Percentiles rank a stretch among this genome's conserved stretches.
These are phyloP conservation scores for Cyberlindnera maritima DNA, from an alignment of 805 yeast species.

Conservation along the genomic window DNA sequence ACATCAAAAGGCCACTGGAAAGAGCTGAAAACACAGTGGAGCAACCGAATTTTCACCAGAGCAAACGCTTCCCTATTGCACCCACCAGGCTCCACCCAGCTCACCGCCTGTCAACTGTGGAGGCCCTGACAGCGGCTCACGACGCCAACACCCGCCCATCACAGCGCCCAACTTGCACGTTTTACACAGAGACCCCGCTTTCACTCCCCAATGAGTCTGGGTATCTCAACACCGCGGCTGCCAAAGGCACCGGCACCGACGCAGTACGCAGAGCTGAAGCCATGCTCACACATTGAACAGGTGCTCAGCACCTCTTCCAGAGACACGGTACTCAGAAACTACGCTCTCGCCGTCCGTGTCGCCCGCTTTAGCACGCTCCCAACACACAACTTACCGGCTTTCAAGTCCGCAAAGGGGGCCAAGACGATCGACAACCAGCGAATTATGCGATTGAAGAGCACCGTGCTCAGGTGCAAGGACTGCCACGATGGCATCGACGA, in stretches of 20 bases:
- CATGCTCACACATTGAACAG: slow-evolving; percentile 28
- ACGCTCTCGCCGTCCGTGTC: slow-evolving; percentile 26
- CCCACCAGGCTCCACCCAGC: background rate
- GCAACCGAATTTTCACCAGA: too few species aligned
- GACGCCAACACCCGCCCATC: too few species aligned
- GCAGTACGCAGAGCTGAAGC: slow-evolving; percentile 4
- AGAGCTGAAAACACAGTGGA: too few species aligned
- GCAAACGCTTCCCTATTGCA: too few species aligned
- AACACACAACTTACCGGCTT: slow-evolving; percentile 7
- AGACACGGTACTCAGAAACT: slow-evolving; percentile 28
- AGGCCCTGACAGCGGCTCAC: background rate
- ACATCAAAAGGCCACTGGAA: too few species aligned
- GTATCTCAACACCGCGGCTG: too few species aligned
- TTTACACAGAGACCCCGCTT: too few species aligned
- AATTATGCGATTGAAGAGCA: slow-evolving; percentile 40
- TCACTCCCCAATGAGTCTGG: too few species aligned
- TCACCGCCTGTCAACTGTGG: background rate
- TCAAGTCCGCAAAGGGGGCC: slow-evolving; percentile 11
- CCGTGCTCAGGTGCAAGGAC: slow-evolving; percentile 48
- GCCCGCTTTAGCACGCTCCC: slow-evolving; percentile 14
- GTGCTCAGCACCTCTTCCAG: slow-evolving; percentile 27
- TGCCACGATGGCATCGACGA: slow-evolving; percentile 39
- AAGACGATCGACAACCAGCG: slow-evolving; percentile 33
- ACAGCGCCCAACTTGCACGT: too few species aligned
- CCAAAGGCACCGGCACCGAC: too few species aligned